These are phyloP conservation scores for Claviceps sorghi DNA, from an alignment of 2,329 filamentous ascomycete species.

Conservation along the genomic window DNA sequence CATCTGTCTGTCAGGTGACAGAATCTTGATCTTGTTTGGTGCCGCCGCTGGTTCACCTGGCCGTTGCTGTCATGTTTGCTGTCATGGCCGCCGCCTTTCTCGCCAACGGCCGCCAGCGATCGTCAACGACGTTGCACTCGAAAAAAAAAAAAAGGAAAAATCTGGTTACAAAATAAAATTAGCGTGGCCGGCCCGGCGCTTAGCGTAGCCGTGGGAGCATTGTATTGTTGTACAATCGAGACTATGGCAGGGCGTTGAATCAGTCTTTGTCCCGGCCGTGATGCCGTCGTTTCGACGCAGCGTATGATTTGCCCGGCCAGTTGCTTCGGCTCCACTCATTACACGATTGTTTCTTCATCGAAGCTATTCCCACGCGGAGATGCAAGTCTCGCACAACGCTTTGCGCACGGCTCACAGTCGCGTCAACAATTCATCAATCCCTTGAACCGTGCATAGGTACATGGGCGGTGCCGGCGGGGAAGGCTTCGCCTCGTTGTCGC, in stretches of 20 bases:
- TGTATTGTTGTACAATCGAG: too few species aligned
- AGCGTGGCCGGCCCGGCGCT: background rate
- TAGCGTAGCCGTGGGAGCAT: background rate
- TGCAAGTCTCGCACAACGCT: too few species aligned
- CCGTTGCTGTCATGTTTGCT: background rate
- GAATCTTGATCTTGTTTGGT: background rate
- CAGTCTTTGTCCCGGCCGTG: background rate
- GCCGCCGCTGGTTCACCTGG: background rate
- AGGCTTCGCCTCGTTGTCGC: too few species aligned
- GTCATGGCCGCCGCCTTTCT: background rate
- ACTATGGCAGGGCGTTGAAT: background rate
- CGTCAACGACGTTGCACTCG: background rate
- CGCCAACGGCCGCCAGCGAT: background rate
- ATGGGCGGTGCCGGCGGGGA: too few species aligned
- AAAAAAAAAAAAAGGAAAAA: background rate
- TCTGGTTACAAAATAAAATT: background rate
- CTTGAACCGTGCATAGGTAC: too few species aligned
- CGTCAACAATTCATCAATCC: too few species aligned
- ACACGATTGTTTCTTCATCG: too few species aligned
- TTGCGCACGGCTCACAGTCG: too few species aligned
- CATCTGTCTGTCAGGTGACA: background rate
- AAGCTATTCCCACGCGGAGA: too few species aligned
- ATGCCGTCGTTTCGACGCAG: background rate
- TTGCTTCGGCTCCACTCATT: too few species aligned
- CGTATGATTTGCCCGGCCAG: background rate